phyloP scores from a whole-genome alignment of 2,329 filamentous ascomycete genomes.

The Claviceps pazoutovae region DNA sequence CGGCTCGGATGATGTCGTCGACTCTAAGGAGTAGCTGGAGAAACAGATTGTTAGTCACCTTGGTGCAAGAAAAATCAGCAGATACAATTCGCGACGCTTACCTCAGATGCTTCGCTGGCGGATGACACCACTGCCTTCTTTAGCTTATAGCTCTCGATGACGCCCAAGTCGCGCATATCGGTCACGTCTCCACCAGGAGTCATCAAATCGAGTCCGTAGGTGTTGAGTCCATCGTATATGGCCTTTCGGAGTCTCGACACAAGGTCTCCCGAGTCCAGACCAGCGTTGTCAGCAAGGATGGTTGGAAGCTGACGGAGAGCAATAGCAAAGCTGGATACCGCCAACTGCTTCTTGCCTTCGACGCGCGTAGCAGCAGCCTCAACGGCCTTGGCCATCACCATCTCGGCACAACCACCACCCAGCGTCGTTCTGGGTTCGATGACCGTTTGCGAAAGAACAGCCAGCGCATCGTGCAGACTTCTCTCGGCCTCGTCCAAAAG shows the following conservation, averaged over 20 bases:
- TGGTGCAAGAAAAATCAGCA: background rate
- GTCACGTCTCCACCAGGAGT: slow-evolving; percentile 83
- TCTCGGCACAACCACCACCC: slow-evolving; percentile 91
- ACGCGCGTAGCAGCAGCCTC: slow-evolving; percentile 87
- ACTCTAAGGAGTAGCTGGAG: slow-evolving; percentile 72
- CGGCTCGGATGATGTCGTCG: slow-evolving; percentile 93
- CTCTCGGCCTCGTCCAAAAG: slow-evolving; percentile 93
- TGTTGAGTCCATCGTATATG: slow-evolving; percentile 88
- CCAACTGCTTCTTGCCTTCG: slow-evolving; percentile 91
- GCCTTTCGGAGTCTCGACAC: slow-evolving; percentile 84
- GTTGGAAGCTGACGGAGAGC: slow-evolving; percentile 89
- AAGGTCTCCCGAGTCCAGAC: slow-evolving; percentile 87
- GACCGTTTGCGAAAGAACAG: slow-evolving; percentile 91
- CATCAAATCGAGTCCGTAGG: slow-evolving; percentile 77
- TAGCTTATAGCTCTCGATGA: slow-evolving; percentile 96
- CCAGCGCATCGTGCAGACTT: slow-evolving; percentile 87
- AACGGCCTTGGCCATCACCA: slow-evolving; percentile 98
- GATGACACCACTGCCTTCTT: slow-evolving; percentile 97
- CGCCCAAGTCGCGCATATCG: slow-evolving; percentile 90
- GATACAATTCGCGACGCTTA: slow-evolving; percentile 31
- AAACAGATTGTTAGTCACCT: background rate
- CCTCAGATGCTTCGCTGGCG: slow-evolving; percentile 91
- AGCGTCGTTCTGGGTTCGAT: slow-evolving; percentile 88
- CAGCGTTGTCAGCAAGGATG: slow-evolving; percentile 93
- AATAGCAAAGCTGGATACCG: slow-evolving; percentile 77